Conservation (phyloP, 495 filamentous ascomycete species). For the Penicillium lagena region DNA sequence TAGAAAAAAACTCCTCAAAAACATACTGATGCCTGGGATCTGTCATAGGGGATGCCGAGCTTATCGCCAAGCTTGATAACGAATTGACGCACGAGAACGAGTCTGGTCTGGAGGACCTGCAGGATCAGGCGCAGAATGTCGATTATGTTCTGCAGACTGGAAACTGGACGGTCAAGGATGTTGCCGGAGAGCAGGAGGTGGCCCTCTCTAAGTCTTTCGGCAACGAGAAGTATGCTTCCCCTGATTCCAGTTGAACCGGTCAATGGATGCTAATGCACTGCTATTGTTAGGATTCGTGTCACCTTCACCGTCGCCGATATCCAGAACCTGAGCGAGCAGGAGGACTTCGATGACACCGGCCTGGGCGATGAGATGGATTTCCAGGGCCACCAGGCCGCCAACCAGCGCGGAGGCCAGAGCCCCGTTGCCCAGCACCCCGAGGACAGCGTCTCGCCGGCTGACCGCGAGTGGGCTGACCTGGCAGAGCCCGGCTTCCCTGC, state of each 20-base stretch:
- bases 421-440: slow-evolving; percentile 51
- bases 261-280: slow-evolving; percentile 3
- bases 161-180: slow-evolving; percentile 65
- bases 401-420: slow-evolving; percentile 39
- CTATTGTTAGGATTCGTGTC: slow-evolving; percentile 65
- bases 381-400: slow-evolving; percentile 49
- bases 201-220: slow-evolving; percentile 73
- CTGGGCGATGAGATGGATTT: slow-evolving; percentile 45
- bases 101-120: slow-evolving; percentile 30
- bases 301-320: slow-evolving; percentile 93
- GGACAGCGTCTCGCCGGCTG: slow-evolving; percentile 51
- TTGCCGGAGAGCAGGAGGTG: slow-evolving; percentile 79
- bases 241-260: background rate
- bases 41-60: slow-evolving; percentile 38
- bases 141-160: slow-evolving; percentile 72
- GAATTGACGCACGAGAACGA: slow-evolving; percentile 42
- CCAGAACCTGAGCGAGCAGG: slow-evolving; percentile 60
- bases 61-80: slow-evolving; percentile 42
- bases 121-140: slow-evolving; percentile 62
- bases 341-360: slow-evolving; percentile 40
- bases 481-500: slow-evolving; percentile 65
- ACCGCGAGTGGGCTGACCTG: slow-evolving; percentile 47
- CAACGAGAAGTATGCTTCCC: slow-evolving; percentile 66
- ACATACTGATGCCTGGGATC: slow-evolving; percentile 5
- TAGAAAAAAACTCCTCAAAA: background rate